These are phyloP conservation scores for Candida berthetii DNA, from an alignment of 805 yeast genomes.

Conservation along the genomic window DNA sequence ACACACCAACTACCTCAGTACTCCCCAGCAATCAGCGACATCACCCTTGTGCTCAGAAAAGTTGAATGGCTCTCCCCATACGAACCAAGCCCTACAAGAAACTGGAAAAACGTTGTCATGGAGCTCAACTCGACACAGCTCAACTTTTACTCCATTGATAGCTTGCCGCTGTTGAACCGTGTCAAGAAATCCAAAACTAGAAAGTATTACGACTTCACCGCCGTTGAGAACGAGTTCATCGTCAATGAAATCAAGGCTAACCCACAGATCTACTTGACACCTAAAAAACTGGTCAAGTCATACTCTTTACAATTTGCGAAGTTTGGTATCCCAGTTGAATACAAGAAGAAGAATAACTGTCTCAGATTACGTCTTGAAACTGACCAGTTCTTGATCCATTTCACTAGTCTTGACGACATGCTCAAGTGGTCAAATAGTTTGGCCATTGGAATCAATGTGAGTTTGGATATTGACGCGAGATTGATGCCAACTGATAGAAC, in stretches of 20 bases:
- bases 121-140: slow-evolving; percentile 86
- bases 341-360: slow-evolving; percentile 61
- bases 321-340: slow-evolving; percentile 83
- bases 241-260: slow-evolving; percentile 9
- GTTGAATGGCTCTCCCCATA: slow-evolving; percentile 76
- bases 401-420: slow-evolving; percentile 55
- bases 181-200: slow-evolving; percentile 23
- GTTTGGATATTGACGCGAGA: slow-evolving; percentile 70
- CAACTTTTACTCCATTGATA: slow-evolving; percentile 50
- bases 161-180: slow-evolving; percentile 20
- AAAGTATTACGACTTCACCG: slow-evolving; percentile 16
- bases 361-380: slow-evolving; percentile 75
- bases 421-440: slow-evolving; percentile 75
- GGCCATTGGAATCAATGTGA: slow-evolving; percentile 69
- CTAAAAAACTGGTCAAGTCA: slow-evolving; percentile 41
- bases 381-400: slow-evolving; percentile 72
- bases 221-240: slow-evolving; percentile 19
- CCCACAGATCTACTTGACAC: slow-evolving; percentile 8
- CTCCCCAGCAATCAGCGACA: slow-evolving; percentile 55
- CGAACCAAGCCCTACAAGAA: slow-evolving; percentile 56
- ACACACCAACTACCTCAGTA: slow-evolving; percentile 49
- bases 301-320: slow-evolving; percentile 81
- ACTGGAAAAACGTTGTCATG: slow-evolving; percentile 65
- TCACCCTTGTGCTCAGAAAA: slow-evolving; percentile 57
- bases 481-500: slow-evolving; percentile 72